phyloP scores from a whole-genome alignment of 768 basidiomycete genomes.

The Boletus huronensis region DNA sequence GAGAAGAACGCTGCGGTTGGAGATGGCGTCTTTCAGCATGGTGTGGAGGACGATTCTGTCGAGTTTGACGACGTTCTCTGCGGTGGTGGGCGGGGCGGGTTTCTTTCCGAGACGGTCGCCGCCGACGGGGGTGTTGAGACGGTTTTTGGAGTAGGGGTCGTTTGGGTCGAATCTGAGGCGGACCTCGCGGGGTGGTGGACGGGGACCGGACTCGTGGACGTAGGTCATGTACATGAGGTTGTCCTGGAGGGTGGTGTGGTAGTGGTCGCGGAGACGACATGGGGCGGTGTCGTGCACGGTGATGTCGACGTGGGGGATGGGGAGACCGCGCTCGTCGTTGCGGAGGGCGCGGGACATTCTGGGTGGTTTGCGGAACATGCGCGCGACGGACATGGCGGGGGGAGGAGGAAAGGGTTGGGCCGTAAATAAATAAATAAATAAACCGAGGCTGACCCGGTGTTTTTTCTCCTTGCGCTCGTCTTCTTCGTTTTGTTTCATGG shows the following conservation, averaged over 20 bases:
- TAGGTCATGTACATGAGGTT: slow-evolving; percentile 96
- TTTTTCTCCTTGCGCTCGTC: too few relatives aligned
- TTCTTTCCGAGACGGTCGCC: slow-evolving; percentile 66
- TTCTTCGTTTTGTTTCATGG: slow-evolving; percentile 30
- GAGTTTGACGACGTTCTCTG: slow-evolving; percentile 68
- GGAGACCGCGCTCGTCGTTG: slow-evolving; percentile 55
- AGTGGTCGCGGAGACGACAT: slow-evolving; percentile 79
- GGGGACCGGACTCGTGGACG: slow-evolving; percentile 61
- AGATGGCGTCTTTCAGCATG: slow-evolving; percentile 77
- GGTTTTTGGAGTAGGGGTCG: slow-evolving; percentile 80
- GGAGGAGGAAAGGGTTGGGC: neutral
- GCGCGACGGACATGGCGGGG: slow-evolving; percentile 22
- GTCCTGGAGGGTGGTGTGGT: slow-evolving; percentile 75
- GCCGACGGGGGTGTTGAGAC: slow-evolving; percentile 72
- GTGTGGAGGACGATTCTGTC: slow-evolving; percentile 85
- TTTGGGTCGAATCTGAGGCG: slow-evolving; percentile 69
- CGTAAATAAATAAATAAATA: slow-evolving; percentile 3
- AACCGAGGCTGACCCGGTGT: slow-evolving; percentile 7
- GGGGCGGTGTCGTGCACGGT: slow-evolving; percentile 66
- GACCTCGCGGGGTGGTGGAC: slow-evolving; percentile 52
- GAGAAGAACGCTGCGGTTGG: slow-evolving; percentile 68
- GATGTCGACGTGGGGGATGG: slow-evolving; percentile 66
- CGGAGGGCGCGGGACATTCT: slow-evolving; percentile 42
- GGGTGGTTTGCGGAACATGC: slow-evolving; percentile 55
- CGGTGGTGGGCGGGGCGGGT: slow-evolving; percentile 59